A percentile compares a stretch with the other conserved stretches of the same genome.
Evolutionary conservation across 768 basidiomycete genomes (phyloP).

Genomic region (Strobilomyces confusus): DNA sequence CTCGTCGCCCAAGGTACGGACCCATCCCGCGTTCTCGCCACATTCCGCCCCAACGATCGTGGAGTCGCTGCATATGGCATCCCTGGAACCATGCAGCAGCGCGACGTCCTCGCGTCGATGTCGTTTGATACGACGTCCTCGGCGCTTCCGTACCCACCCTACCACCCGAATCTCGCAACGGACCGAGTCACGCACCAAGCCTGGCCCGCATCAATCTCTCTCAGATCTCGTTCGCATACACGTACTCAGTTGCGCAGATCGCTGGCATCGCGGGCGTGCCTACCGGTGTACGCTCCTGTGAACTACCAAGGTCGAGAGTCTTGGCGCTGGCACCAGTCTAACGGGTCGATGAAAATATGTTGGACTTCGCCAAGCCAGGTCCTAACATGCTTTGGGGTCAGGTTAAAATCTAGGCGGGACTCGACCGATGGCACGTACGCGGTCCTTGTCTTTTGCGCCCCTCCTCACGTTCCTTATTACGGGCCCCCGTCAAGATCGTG

Average conservation of each 20-base stretch:
- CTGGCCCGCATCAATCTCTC: background rate
- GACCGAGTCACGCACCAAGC: background rate
- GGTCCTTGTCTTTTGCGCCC: no score
- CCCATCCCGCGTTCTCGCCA: background rate
- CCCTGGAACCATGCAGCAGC: background rate
- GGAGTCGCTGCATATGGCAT: slow-evolving; percentile 3
- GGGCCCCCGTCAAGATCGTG: no score
- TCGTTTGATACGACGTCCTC: slow-evolving; percentile 16
- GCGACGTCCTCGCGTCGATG: background rate
- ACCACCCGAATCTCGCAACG: slow-evolving; percentile 1
- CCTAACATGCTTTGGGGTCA: no score
- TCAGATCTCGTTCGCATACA: slow-evolving; percentile 1
- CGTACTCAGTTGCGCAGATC: background rate
- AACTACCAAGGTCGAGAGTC: background rate
- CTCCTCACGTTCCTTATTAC: no score
- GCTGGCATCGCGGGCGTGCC: background rate
- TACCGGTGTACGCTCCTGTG: background rate
- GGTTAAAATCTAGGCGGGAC: background rate
- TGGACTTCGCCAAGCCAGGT: background rate
- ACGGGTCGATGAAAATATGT: background rate
- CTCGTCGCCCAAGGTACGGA: background rate
- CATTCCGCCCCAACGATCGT: background rate
- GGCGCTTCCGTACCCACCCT: slow-evolving; percentile 5
- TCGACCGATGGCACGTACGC: background rate
- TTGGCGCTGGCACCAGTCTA: background rate